Base-by-base conservation (phyloP, 1,139 yeast species). In the Ogataea hybrid region DNA sequence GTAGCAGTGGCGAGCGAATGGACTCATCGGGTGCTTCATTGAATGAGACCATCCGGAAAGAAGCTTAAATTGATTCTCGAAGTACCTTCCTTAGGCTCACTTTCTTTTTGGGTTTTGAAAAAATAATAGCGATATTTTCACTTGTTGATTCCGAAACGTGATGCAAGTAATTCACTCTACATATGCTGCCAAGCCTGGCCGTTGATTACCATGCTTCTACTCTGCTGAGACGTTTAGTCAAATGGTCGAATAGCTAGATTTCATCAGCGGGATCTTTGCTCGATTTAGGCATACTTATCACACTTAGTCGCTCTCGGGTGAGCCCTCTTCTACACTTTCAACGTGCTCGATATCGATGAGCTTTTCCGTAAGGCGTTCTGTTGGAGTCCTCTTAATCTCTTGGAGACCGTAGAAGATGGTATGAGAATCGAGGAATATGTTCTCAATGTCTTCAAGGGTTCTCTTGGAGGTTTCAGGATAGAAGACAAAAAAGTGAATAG, bases 381-480 rank as follows among this genome's bases (percentile, higher is more conserved):
- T 18, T 7, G 18, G 30, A 20, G 21, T 16, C 17, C 25, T 34
- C 17, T 34, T 25, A 23, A 23, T 12, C 15, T 14, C 16, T 6
- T 30, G 33, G 33, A 25, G 20, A 25, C 25, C 31, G 37, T 28
- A 41, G 18, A 32, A 28, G 10, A 32, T 25, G 18, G 27, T 41
- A 22, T 32, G 21, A 11, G 25, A 17, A 27, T 36, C 32, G 25
- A 43, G 29, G 36, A 43, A 43, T 20, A 43, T 43, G 18, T 35
- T 32, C 31, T 72, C 83, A 53, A 79, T 76, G 62, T 78, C 83
- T 64, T 79, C 84, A 68, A 79, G 69, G 49, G 83, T 70, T 65
- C 73, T 76, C 46, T 80, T 79, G 57, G 68, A 75, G 28, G 84
- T 79, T 59, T 75, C 77, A 51, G 81, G 72, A 77, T 77, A 80